Base-by-base conservation (phyloP, 305 asterid genomes). In the Striga hermonthica region DNA sequence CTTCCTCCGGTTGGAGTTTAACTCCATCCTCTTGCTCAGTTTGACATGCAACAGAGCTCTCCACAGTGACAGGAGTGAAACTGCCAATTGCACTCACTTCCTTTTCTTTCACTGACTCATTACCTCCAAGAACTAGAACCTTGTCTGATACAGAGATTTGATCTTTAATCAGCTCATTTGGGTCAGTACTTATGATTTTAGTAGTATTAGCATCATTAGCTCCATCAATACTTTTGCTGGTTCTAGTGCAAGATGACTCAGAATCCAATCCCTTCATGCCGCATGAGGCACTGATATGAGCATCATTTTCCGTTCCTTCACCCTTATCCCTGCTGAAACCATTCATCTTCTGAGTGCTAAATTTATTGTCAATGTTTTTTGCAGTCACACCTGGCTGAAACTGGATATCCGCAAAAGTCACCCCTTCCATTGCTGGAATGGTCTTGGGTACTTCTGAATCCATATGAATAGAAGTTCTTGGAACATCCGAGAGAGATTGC, bases 201-300 rank as follows among this genome's bases (percentile, higher is more conserved):
- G 77, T 79, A 75, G 50, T 66, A 40, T 74, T 88, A 72, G 59
- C 66, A 36, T 64, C 83, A 72, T 62, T 75, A 49, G 76, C 81
- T 67, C 71, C 80, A 67, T 76, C 88, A 49, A 65, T 14, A 76
- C 69, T 68, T 41, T 60, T 65, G 63, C 64, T 74, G 69, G 87
- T 70, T 49, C 63, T 79, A 4, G 72, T 57, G 82, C 81, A 74
- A 69, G 86, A 72, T 57, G 85, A 82, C 65, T 76, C 86, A 14
- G 87, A 78, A 80, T 84, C 88, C 68, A 84, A 79, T 65, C 68
- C 76, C 73, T 79, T 82, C 41, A 70, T 54, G 65, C 72, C 73
- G 52, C 65, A 53, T 44, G 78, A 76, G 36, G 70, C 73, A 62
- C 63, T 66, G 58, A 73, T 78, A 54, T 70, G 76, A 78, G 67